Base-by-base conservation (phyloP, 2,329 filamentous ascomycete species). In the Stagonosporopsis chrysanthemi region DNA sequence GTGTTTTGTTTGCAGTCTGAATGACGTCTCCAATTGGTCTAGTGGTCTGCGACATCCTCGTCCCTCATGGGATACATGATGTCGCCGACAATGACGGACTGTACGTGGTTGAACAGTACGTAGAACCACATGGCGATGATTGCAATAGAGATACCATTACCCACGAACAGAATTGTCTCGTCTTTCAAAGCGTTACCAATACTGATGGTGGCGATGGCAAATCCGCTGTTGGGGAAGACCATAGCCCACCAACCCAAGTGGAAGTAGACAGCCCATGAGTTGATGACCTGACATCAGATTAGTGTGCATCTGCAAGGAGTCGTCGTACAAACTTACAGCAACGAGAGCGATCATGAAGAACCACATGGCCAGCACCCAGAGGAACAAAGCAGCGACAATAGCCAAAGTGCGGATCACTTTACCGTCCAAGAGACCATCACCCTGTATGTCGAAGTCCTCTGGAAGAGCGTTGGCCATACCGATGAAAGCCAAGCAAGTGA, bases 401-500 rank as follows among this genome's bases (percentile, higher is more conserved):
- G 82, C 81, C 23, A 83, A 55, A 3, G 82, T 77, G 28, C 79
- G 69, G 51, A 83, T 68, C 14, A 83, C 19, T 19, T 67, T 60
- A 9, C 62, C 73, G 49, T 83, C 80, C 26, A 85, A 75, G 7
- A 75, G 75, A 40, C 78, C 75, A 6, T 83, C 78, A 15, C 79
- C 75, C 24, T 81, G 77, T 49, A 85, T 74, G 42, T 77, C 76
- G 61, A 83, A 83, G 35, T 80, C 77, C 6, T 71, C 63, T 0
- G 66, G 78, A 0, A 87, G 72, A 8, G 82, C 81, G 42, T 83
- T 80, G 0, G 88, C 82, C 83, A 91, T 88, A 44, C 88, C 88
- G 35, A 91, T 84, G 38, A 91, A 80, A 0, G 89, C 88, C 14
- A 91, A 78, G 1, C 85, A 86, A 0, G 89, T 91, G 78, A 90